These are phyloP conservation scores for Suillus paluster DNA, from an alignment of 768 basidiomycete genomes.

Conservation along the genomic window DNA sequence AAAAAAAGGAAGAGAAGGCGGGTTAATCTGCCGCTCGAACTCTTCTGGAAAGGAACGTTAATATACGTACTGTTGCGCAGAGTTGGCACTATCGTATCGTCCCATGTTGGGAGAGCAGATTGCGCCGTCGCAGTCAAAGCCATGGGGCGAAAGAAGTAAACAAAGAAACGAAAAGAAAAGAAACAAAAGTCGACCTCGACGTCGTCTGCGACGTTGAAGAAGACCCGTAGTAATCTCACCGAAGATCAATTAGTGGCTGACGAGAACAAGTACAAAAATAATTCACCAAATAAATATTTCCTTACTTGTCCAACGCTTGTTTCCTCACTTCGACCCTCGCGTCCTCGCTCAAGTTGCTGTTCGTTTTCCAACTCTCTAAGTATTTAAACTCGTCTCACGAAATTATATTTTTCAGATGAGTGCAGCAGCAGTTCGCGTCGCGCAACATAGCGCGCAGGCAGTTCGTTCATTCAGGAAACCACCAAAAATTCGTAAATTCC, in stretches of 20 bases:
- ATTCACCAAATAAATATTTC: conserved; percentile 2
- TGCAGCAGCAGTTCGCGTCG: conserved; percentile 16
- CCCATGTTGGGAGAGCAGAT: conserved; percentile 62
- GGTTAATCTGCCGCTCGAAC: not conserved
- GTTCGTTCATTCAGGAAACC: conserved; percentile 57
- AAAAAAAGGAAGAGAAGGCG: conserved; percentile 9
- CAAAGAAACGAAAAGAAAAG: conserved; percentile 17
- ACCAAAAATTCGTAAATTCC: conserved; percentile 47
- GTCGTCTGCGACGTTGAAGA: not conserved
- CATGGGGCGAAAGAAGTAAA: conserved; percentile 29
- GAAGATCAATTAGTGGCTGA: not conserved
- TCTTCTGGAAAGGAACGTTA: conserved; percentile 5
- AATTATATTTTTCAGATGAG: conserved; percentile 14
- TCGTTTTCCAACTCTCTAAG: not conserved
- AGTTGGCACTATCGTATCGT: conserved; percentile 81
- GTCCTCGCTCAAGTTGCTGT: conserved; percentile 5
- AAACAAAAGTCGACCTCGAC: conserved; percentile 14
- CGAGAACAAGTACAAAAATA: conserved; percentile 3
- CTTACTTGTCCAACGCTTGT: not conserved
- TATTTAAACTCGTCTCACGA: not conserved
- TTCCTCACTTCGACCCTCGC: conserved; percentile 1
- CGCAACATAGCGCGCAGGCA: conserved; percentile 26
- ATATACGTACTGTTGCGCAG: conserved; percentile 71
- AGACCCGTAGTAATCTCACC: too few species aligned
- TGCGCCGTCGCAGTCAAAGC: conserved; percentile 47